These are phyloP conservation scores for Scutellaria baicalensis DNA, from an alignment of 257 asterid species.

Conservation along the genomic window DNA sequence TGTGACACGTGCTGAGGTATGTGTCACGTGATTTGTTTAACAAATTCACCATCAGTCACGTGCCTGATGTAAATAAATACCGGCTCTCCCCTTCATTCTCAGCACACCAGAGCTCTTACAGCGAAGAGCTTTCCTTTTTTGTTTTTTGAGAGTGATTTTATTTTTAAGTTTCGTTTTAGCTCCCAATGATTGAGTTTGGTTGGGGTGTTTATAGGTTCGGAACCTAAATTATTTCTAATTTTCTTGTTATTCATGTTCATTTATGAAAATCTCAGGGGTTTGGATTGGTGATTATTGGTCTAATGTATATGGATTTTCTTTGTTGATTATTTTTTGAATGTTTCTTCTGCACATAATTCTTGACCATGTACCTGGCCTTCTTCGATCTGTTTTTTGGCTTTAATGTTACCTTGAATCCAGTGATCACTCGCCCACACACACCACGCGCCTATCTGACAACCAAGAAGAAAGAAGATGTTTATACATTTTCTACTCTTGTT, in stretches of 20 bases:
- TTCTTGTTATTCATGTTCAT: neutral
- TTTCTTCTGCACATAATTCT: neutral
- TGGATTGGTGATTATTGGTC: too few relatives aligned
- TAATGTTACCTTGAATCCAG: neutral
- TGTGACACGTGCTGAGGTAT: neutral
- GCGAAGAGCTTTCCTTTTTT: neutral
- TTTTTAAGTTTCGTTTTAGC: neutral
- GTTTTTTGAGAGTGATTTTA: neutral
- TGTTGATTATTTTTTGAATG: neutral
- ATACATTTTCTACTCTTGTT: neutral
- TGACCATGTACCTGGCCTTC: neutral
- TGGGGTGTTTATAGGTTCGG: constrained; percentile 9
- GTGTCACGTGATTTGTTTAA: neutral
- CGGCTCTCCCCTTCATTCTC: neutral
- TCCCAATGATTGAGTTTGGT: neutral
- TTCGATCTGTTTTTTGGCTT: neutral
- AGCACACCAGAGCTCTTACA: neutral
- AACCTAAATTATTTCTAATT: neutral
- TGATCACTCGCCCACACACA: too few relatives aligned
- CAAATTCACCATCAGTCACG: neutral
- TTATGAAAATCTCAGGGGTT: neutral
- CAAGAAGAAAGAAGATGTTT: too few relatives aligned
- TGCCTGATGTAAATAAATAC: neutral
- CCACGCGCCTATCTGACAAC: too few relatives aligned
- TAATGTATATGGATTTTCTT: too few relatives aligned